A percentile compares a stretch with the other conserved stretches of the same genome.
phyloP scores from a whole-genome alignment of 2,329 filamentous ascomycete genomes.

The Cryphonectria nitschkei region DNA sequence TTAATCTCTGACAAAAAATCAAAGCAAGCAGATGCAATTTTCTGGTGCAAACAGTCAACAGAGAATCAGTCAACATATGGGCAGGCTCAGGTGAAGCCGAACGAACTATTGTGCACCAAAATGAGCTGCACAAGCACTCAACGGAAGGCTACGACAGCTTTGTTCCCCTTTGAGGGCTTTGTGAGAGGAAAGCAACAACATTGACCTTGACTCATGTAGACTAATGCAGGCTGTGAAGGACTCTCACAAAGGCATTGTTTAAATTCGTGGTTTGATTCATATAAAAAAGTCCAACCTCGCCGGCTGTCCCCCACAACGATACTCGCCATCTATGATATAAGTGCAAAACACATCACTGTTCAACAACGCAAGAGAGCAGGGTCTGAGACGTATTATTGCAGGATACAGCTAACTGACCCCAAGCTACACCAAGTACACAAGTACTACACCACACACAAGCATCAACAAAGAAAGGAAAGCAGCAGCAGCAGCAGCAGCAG shows the following conservation, averaged over 20 bases:
- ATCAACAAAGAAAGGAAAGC: neutral
- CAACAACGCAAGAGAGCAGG: neutral
- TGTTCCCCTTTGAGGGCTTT: neutral
- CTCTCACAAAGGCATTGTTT: conserved; percentile 1
- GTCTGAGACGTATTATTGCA: neutral
- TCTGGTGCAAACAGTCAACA: neutral
- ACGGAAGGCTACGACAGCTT: neutral
- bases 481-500: neutral
- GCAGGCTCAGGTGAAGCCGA: too few species aligned
- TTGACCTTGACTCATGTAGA: neutral
- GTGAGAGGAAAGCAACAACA: neutral
- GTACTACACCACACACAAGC: neutral
- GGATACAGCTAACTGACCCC: neutral
- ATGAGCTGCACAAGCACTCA: too few species aligned
- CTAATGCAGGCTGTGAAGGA: neutral
- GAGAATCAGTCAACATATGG: too few species aligned
- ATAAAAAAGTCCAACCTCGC: too few species aligned
- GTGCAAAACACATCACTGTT: neutral
- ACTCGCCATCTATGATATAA: neutral
- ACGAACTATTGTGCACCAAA: too few species aligned
- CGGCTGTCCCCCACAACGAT: neutral
- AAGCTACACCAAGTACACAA: neutral
- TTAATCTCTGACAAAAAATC: neutral
- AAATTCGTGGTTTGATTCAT: too few species aligned
- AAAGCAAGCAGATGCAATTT: neutral